These are phyloP conservation scores for Ceratocystis cubensis DNA, from an alignment of 2,329 filamentous ascomycete species.

Conservation along the genomic window DNA sequence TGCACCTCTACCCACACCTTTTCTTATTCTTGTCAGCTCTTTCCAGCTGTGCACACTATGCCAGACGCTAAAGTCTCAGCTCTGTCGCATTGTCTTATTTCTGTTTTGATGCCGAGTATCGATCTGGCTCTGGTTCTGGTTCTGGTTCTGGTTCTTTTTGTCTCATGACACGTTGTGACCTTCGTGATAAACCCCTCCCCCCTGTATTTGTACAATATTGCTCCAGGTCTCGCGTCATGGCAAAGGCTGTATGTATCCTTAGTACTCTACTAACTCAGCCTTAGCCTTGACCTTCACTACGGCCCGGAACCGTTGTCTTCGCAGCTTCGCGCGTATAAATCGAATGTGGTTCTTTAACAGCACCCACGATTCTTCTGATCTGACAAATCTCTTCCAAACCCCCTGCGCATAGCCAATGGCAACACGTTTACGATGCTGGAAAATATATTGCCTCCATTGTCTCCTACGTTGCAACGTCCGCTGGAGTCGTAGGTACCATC, in stretches of 20 bases:
- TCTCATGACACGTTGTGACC: not conserved
- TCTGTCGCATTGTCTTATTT: not conserved
- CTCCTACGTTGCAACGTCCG: not conserved
- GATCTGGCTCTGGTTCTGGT: not conserved
- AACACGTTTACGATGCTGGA: slow-evolving; percentile 2
- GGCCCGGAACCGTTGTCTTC: slow-evolving; percentile 8
- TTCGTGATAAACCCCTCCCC: not conserved
- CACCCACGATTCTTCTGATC: slow-evolving; percentile 13
- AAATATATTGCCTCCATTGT: slow-evolving; percentile 1
- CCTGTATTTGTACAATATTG: not conserved
- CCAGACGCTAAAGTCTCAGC: too few relatives aligned
- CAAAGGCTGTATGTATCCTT: not conserved
- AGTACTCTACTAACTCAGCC: not conserved
- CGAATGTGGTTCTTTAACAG: slow-evolving; percentile 19
- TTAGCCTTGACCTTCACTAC: not conserved
- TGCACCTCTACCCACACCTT: too few relatives aligned
- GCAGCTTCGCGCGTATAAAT: not conserved
- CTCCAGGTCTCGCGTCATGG: too few relatives aligned
- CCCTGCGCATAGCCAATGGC: slow-evolving; percentile 13
- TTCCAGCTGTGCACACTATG: too few relatives aligned
- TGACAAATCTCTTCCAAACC: slow-evolving; percentile 11
- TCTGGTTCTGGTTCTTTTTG: not conserved
- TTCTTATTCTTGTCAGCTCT: too few relatives aligned
- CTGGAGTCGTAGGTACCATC: not conserved
- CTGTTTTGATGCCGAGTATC: not conserved